Evolutionary conservation across 305 asterid genomes (phyloP).

Genomic region (Striga hermonthica): DNA sequence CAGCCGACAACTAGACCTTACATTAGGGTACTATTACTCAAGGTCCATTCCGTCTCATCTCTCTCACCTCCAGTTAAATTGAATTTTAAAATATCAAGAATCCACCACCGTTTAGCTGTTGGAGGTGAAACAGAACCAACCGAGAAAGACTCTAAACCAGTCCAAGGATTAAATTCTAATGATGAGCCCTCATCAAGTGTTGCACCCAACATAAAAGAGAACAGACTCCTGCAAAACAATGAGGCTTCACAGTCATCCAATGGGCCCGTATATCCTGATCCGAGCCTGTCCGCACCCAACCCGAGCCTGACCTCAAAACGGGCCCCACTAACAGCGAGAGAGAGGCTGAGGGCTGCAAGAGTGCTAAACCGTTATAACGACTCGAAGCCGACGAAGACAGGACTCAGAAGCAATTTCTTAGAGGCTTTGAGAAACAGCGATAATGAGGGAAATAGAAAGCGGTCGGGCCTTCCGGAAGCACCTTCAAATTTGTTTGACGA

Average conservation of each 20-base stretch:
- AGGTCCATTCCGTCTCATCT: slow-evolving; percentile 31
- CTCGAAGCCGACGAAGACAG: slow-evolving; percentile 58
- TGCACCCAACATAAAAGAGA: too few species aligned
- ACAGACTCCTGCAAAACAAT: too few species aligned
- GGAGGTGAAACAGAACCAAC: slow-evolving; percentile 47
- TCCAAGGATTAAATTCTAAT: slow-evolving; percentile 32
- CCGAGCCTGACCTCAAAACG: slow-evolving; percentile 46
- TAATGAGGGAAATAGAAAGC: slow-evolving; percentile 51
- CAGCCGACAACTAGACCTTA: slow-evolving; percentile 39
- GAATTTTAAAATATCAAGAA: slow-evolving; percentile 33
- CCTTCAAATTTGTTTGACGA: slow-evolving; percentile 74
- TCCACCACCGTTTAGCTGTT: slow-evolving; percentile 39
- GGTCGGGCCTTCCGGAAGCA: slow-evolving; percentile 77
- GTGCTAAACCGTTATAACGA: slow-evolving; percentile 81
- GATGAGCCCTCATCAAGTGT: slow-evolving; percentile 31
- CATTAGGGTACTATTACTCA: slow-evolving; percentile 31
- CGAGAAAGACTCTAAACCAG: slow-evolving; percentile 33
- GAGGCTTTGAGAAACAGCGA: slow-evolving; percentile 71
- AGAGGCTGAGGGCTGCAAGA: slow-evolving; percentile 87
- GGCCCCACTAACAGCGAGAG: slow-evolving; percentile 78
- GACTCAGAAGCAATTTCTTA: slow-evolving; percentile 58
- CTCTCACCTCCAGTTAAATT: slow-evolving; percentile 31
- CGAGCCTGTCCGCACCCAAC: slow-evolving; percentile 29
- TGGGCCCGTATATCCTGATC: slow-evolving; percentile 25
- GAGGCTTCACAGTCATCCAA: slow-evolving; percentile 25